phyloP scores from a whole-genome alignment of 345 rosid species.

The Brassica nigra region DNA sequence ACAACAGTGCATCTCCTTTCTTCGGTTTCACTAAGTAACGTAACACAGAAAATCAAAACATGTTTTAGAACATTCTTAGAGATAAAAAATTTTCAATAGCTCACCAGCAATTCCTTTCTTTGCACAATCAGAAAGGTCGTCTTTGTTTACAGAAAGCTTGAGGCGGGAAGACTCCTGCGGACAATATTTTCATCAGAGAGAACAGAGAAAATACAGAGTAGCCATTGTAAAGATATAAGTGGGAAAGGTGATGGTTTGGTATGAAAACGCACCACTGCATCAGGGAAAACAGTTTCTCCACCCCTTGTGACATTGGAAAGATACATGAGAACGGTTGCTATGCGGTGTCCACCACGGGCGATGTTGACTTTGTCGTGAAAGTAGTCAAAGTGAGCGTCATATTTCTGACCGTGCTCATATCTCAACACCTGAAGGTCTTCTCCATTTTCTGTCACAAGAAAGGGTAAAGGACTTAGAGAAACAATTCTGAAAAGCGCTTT shows the following conservation, averaged over 20 bases:
- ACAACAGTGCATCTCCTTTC: constrained; percentile 87
- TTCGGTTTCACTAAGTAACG: constrained; percentile 67
- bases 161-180: constrained; percentile 71
- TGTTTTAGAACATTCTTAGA: not conserved
- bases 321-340: constrained; percentile 91
- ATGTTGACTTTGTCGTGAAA: constrained; percentile 85
- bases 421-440: constrained; percentile 90
- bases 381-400: constrained; percentile 88
- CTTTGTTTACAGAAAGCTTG: constrained; percentile 48
- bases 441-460: constrained; percentile 66
- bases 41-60: constrained; percentile 3
- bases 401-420: constrained; percentile 90
- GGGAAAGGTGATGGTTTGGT: not conserved
- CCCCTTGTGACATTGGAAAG: constrained; percentile 85
- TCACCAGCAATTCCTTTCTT: constrained; percentile 90
- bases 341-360: constrained; percentile 92
- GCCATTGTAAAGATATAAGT: not conserved
- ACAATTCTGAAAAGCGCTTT: not conserved
- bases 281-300: constrained; percentile 94
- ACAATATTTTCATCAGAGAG: constrained; percentile 13
- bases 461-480: not conserved
- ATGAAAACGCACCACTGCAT: constrained; percentile 67
- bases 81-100: no score
- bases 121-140: constrained; percentile 85
- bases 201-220: not conserved